Evolutionary conservation across 2,329 filamentous ascomycete species (phyloP).

Genomic region (Hortaea werneckii): DNA sequence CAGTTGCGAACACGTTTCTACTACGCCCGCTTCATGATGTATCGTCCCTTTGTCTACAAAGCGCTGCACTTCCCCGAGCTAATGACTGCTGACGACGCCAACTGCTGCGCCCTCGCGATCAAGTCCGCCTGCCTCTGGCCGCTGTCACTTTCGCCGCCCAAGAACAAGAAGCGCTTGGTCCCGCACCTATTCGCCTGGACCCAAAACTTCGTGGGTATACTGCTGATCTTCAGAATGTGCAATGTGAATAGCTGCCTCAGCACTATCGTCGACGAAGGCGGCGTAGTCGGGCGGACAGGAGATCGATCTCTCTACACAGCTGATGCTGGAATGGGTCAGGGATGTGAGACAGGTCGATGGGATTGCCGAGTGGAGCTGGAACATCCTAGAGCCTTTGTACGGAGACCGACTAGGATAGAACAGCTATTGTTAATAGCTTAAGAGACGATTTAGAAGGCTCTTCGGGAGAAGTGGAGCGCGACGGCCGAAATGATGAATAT

Average conservation of each 20-base stretch:
- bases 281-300: conserved; percentile 38
- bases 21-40: conserved; percentile 48
- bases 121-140: conserved; percentile 51
- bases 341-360: conserved; percentile 47
- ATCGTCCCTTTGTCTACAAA: conserved; percentile 51
- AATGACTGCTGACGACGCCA: conserved; percentile 44
- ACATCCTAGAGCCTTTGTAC: conserved; percentile 38
- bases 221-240: conserved; percentile 48
- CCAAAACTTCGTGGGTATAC: conserved; percentile 49
- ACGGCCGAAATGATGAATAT: no score
- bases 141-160: conserved; percentile 46
- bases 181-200: conserved; percentile 53
- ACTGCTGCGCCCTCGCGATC: conserved; percentile 48
- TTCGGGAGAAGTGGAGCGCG: no score
- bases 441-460: no score
- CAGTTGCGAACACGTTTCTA: conserved; percentile 50
- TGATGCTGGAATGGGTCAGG: conserved; percentile 51
- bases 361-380: conserved; percentile 48
- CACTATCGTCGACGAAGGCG: conserved; percentile 36
- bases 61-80: conserved; percentile 47
- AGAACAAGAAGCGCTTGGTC: conserved; percentile 48
- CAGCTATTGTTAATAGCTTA: no score
- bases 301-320: conserved; percentile 39
- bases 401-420: neutral
- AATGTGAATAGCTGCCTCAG: conserved; percentile 41